Percentiles rank a stretch among this genome's conserved stretches.
These are phyloP conservation scores for Chrysanthemum makinoi DNA, from an alignment of 129 eudicot genomes.

Conservation along the genomic window DNA sequence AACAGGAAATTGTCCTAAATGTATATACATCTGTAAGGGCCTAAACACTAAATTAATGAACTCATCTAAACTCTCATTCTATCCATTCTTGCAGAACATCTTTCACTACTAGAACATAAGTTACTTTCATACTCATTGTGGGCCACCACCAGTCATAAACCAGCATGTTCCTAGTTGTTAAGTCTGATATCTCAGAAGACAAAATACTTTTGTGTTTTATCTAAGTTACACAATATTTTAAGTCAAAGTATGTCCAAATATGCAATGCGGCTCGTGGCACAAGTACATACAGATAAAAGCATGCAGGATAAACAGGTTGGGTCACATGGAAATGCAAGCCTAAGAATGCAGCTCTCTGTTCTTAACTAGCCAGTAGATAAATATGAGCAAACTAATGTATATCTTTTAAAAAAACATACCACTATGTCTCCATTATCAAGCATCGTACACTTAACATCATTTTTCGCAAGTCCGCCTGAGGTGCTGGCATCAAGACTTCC, in stretches of 20 bases:
- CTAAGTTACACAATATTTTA: neutral
- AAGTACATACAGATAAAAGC: neutral
- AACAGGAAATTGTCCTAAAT: neutral
- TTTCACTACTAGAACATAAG: neutral
- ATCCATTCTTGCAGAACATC: no score
- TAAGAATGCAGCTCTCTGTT: slow-evolving; percentile 1
- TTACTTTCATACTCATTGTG: neutral
- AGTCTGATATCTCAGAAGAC: neutral
- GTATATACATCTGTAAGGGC: neutral
- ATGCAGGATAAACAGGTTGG: neutral
- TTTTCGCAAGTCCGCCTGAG: slow-evolving; percentile 88
- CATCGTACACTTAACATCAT: slow-evolving; percentile 57
- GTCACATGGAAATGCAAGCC: neutral
- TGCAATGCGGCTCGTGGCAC: neutral
- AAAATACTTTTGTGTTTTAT: neutral
- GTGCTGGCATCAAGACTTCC: slow-evolving; percentile 74
- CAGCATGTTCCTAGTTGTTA: slow-evolving; percentile 4
- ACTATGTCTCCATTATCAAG: slow-evolving; percentile 93
- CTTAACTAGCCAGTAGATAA: neutral
- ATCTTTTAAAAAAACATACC: slow-evolving; percentile 57
- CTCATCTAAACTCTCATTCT: neutral
- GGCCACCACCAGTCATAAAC: neutral
- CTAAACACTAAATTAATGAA: neutral
- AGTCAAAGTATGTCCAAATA: neutral
- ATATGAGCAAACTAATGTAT: neutral